These are phyloP conservation scores for Penstemon eatonii DNA, from an alignment of 257 asterid genomes.

Conservation along the genomic window DNA sequence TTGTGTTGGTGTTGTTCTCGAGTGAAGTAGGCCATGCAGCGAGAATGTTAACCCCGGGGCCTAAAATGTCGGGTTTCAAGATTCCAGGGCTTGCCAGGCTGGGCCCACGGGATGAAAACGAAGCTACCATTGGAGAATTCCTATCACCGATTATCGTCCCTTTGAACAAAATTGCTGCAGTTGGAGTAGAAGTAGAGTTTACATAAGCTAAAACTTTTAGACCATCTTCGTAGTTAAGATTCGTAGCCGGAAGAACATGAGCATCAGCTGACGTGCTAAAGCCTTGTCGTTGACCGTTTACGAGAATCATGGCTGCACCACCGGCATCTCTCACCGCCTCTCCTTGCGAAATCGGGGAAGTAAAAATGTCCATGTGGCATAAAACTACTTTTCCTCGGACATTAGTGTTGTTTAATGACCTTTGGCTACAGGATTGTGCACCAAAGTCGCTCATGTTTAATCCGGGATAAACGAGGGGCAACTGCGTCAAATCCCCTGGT, in stretches of 20 bases:
- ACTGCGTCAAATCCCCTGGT: conserved; percentile 19
- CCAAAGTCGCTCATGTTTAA: background rate
- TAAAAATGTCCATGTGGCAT: conserved; percentile 21
- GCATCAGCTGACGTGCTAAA: conserved; percentile 28
- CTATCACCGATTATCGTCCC: conserved; percentile 25
- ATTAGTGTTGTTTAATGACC: conserved; percentile 11
- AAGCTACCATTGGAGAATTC: conserved; percentile 25
- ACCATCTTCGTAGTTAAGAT: conserved; percentile 24
- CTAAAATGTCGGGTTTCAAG: conserved; percentile 33
- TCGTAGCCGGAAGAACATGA: conserved; percentile 37
- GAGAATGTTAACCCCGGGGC: conserved; percentile 35
- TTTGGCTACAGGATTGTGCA: background rate
- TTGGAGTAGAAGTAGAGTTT: conserved; percentile 29
- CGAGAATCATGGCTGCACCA: conserved; percentile 50
- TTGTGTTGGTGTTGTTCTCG: conserved; percentile 7
- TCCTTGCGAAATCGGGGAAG: conserved; percentile 21
- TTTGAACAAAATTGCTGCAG: conserved; percentile 29
- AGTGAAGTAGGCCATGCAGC: conserved; percentile 28
- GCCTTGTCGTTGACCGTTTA: background rate
- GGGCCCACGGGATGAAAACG: conserved; percentile 28
- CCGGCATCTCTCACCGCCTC: conserved; percentile 38
- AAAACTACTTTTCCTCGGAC: conserved; percentile 41
- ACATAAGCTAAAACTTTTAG: conserved; percentile 28
- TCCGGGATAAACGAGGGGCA: conserved; percentile 41
- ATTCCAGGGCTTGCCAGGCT: conserved; percentile 25